These are phyloP conservation scores for Apostasia shenzhenica DNA, from an alignment of 106 monocot genomes.

Conservation along the genomic window DNA sequence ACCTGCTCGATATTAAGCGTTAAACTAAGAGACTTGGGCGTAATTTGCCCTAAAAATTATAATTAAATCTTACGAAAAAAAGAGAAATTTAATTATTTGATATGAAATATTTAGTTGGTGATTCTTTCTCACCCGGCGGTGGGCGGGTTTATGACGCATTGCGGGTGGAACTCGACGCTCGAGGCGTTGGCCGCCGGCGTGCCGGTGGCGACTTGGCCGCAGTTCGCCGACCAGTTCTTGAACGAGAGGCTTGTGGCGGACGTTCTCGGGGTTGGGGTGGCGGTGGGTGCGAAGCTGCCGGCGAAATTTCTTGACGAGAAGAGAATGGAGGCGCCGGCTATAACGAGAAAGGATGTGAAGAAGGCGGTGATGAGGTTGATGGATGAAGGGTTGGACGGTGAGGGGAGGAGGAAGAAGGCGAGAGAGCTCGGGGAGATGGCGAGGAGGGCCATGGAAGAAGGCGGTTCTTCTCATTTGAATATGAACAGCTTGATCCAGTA, in stretches of 20 bases:
- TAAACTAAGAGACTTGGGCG: too few species aligned
- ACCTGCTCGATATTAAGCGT: too few species aligned
- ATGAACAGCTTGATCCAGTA: conserved; percentile 3
- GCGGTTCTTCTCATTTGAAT: conserved; percentile 10
- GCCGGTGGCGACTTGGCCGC: conserved; percentile 18
- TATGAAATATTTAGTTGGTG: neutral
- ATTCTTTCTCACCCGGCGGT: neutral
- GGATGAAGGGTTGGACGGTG: neutral
- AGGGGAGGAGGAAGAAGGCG: conserved; percentile 7
- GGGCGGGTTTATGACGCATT: conserved; percentile 10
- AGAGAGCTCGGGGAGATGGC: conserved; percentile 7
- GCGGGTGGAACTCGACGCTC: conserved; percentile 21
- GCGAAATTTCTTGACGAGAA: neutral
- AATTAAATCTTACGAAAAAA: too few species aligned
- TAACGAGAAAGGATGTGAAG: neutral
- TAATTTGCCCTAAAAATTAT: too few species aligned
- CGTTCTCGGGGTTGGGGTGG: conserved; percentile 8
- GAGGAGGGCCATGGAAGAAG: conserved; percentile 8
- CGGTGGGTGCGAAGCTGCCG: conserved; percentile 1
- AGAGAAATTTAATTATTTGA: too few species aligned
- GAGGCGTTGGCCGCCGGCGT: conserved; percentile 3
- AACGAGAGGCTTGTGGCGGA: conserved; percentile 19
- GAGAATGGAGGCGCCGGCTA: neutral
- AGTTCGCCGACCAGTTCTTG: conserved; percentile 11
- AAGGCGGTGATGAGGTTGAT: conserved; percentile 5